Percentiles rank a stretch among this genome's conserved stretches.
These are phyloP conservation scores for Penicillium nordicum DNA, from an alignment of 2,329 filamentous ascomycete species.

Conservation along the genomic window DNA sequence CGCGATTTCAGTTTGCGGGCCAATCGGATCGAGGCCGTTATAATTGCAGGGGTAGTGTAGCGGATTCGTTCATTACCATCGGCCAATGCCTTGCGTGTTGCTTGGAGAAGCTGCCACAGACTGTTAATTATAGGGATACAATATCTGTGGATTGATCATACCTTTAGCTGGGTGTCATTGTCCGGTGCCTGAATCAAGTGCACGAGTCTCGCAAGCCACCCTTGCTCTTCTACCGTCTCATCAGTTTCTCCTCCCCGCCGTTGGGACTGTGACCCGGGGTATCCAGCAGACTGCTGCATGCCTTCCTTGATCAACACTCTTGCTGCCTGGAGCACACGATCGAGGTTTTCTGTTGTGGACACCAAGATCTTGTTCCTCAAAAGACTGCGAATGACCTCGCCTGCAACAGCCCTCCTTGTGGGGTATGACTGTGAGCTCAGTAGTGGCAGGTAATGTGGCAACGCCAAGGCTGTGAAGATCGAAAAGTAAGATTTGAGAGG, in stretches of 20 bases:
- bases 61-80: constrained; percentile 95
- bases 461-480: constrained; percentile 89
- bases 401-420: constrained; percentile 84
- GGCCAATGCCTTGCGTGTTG: constrained; percentile 77
- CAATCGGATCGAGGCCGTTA: constrained; percentile 86
- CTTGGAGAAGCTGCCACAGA: constrained; percentile 66
- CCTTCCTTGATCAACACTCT: constrained; percentile 93
- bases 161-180: constrained; percentile 90
- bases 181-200: constrained; percentile 79
- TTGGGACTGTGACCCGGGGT: constrained; percentile 72
- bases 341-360: constrained; percentile 71
- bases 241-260: constrained; percentile 82
- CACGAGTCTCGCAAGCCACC: constrained; percentile 88
- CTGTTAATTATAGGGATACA: constrained; percentile 11
- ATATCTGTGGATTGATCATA: constrained; percentile 22
- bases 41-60: constrained; percentile 88
- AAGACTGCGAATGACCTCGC: constrained; percentile 79
- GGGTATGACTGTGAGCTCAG: constrained; percentile 90
- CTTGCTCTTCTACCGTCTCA: constrained; percentile 96
- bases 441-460: constrained; percentile 88
- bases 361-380: constrained; percentile 79
- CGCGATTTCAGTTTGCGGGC: constrained; percentile 83
- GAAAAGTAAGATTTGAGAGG: constrained; percentile 87
- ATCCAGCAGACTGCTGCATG: constrained; percentile 75
- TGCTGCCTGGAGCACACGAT: constrained; percentile 82